phyloP scores from a whole-genome alignment of 2,329 filamentous ascomycete genomes.

The Exophiala sideris region DNA sequence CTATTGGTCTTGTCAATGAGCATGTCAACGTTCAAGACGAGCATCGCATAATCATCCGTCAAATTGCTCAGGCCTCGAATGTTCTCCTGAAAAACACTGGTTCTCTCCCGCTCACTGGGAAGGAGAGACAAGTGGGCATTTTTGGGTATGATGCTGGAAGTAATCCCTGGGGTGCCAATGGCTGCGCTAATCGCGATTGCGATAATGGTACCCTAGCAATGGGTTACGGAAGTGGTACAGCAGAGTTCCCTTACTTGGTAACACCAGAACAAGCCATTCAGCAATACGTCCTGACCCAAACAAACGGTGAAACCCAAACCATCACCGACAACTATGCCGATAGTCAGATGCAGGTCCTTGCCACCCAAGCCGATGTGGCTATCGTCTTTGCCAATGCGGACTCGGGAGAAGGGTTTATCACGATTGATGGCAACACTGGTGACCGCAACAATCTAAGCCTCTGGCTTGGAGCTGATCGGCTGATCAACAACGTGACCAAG shows the following conservation, averaged over 20 bases:
- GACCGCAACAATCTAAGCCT: constrained; percentile 91
- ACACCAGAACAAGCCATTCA: constrained; percentile 63
- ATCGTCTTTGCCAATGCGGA: constrained; percentile 89
- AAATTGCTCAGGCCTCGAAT: constrained; percentile 73
- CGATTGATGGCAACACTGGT: constrained; percentile 75
- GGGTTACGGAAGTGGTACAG: constrained; percentile 61
- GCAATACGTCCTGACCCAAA: constrained; percentile 61
- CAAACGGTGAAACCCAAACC: constrained; percentile 61
- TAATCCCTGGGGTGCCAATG: constrained; percentile 72
- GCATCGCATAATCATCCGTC: constrained; percentile 69
- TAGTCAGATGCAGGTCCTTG: constrained; percentile 48
- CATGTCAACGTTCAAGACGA: constrained; percentile 79
- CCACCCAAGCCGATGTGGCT: constrained; percentile 52
- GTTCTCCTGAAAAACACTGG: constrained; percentile 86
- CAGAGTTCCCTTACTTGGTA: constrained; percentile 61
- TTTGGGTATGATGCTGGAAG: constrained; percentile 81
- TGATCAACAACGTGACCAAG: constrained; percentile 77
- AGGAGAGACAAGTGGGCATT: constrained; percentile 70
- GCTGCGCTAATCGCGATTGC: constrained; percentile 67
- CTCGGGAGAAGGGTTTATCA: constrained; percentile 82
- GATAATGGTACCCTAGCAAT: constrained; percentile 60
- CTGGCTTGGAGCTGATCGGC: constrained; percentile 75
- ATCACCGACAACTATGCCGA: constrained; percentile 59
- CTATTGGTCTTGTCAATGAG: constrained; percentile 58
- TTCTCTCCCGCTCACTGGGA: constrained; percentile 68